Evolutionary conservation across 2,329 filamentous ascomycete species (phyloP), one percentile per base, ranked within the genome.

Genomic region (Sphaerulina populicola): DNA sequence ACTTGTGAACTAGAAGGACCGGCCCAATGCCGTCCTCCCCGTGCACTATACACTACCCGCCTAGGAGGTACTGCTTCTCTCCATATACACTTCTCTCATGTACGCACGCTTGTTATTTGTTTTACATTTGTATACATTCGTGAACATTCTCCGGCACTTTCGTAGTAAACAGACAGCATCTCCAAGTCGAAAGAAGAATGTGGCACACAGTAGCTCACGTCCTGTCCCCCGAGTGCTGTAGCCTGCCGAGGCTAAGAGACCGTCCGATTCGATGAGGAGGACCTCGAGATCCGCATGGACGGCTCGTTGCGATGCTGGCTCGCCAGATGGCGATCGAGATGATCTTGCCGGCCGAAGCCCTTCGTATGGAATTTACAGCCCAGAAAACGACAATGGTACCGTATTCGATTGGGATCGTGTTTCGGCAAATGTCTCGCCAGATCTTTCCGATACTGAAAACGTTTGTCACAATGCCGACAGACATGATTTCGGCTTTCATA

Each of bases 371-470:
- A 60, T 23, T 60, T 60, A 47, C 58, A 60, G 3, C 46, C 53
- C 9, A 27, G n/a, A 18, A 54, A 49, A 6, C 33, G 44, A 37
- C 58, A 60, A 35, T 54, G 51, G 49, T 38, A 60, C 33, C 47
- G 45, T 31, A 49, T 52, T 29, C 56, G 44, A 44, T 60, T 56
- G 3, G 58, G 58, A 23, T 60, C 56, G 41, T 60, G 58, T 10
- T 52, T 51, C 8, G 56, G 58, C 15, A 55, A 23, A 47, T 60
- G 58, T n/a, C 58, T 40, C 9, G 36, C 33, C 36, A 60, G 31
- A 35, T 60, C 58, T 37, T 60, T 60, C 4, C 49, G 33, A 23
- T 60, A 60, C 23, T 60, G 58, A 30, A 60, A 60, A 12, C 58
- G 50, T 42, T 58, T 60, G 3, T 56, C 37, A 46, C 58, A 60